Evolutionary conservation across 257 asterid species (phyloP), one percentile per base, ranked within the genome.

Genomic region (Primulina huaijiensis): DNA sequence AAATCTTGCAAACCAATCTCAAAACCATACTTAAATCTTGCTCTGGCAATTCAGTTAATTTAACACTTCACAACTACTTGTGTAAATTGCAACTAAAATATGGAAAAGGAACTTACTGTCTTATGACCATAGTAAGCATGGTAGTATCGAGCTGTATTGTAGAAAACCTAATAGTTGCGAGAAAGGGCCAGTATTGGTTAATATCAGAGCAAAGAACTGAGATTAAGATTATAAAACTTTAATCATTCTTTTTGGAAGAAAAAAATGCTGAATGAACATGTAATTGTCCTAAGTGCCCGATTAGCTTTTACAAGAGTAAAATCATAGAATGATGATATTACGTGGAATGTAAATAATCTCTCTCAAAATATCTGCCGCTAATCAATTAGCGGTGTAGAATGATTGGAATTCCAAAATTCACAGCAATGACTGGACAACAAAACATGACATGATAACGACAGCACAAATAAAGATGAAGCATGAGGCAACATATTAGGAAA

Each of bases 81-180:
- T 25, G 58, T 27, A 25, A 59, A 58, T 33, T 65, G 25, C 8
- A 55, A 70, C 31, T 30, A 50, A 34, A 68, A 69, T 46, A 65
- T 12, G 68, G 65, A 60, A 56, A 73, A 62, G 65, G 33, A 71
- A 65, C 97, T 85, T 76, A 89, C 99, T 66, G 96, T 94, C 80
- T 88, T 94, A 77, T 94, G 96, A 77, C 97, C 97, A 71, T 94
- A 91, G 82, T 90, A 91, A 76, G 99, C 99, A 73, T 74, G 96
- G 80, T 94, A 91, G 83, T 93, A 94, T 46, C 96, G 80, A 57
- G 99, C 97, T 40, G 97, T 81, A 73, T 94, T 94, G 81, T 94
- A 89, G 76, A 94, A 89, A 27, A 90, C 89, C 96, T 93, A 76
- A 68, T 12, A 67, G 65, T 61, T 77, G 74, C 69, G 65, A 62